A percentile compares a stretch with the other conserved stretches of the same genome.
Evolutionary conservation across 306 rosid genomes (phyloP).

Genomic region (Medicago truncatula): DNA sequence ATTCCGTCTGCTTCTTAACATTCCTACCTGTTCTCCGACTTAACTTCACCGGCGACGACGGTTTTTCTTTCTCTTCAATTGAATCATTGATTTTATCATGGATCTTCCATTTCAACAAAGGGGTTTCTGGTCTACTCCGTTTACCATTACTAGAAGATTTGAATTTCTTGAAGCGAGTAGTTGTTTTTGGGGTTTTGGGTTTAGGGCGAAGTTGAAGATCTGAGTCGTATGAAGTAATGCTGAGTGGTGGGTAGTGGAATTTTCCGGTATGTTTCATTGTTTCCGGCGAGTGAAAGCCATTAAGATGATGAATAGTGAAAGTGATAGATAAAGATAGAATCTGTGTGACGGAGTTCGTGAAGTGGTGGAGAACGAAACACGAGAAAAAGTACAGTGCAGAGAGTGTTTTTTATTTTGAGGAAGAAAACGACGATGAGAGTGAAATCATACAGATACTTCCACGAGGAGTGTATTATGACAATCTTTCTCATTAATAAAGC

Average conservation of each 20-base stretch:
- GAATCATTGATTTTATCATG: conserved; percentile 42
- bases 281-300: conserved; percentile 61
- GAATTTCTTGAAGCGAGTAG: conserved; percentile 48
- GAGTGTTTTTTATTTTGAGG: conserved; percentile 32
- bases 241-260: conserved; percentile 43
- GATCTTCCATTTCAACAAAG: conserved; percentile 80
- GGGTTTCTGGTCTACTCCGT: conserved; percentile 91
- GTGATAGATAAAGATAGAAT: conserved; percentile 8
- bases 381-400: conserved; percentile 36
- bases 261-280: conserved; percentile 67
- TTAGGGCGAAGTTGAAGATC: conserved; percentile 64
- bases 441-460: not conserved
- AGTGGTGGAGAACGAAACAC: conserved; percentile 23
- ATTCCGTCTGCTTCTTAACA: conserved; percentile 50
- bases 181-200: conserved; percentile 53
- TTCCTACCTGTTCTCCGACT: conserved; percentile 46
- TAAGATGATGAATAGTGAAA: not conserved
- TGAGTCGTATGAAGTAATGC: conserved; percentile 56
- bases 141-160: conserved; percentile 55
- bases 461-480: no score
- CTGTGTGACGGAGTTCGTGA: conserved; percentile 39
- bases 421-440: conserved; percentile 46
- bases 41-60: conserved; percentile 30
- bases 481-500: no score
- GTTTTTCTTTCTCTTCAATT: conserved; percentile 48